phyloP scores from a whole-genome alignment of 2,329 filamentous ascomycete species.

The Diaporthe citri region DNA sequence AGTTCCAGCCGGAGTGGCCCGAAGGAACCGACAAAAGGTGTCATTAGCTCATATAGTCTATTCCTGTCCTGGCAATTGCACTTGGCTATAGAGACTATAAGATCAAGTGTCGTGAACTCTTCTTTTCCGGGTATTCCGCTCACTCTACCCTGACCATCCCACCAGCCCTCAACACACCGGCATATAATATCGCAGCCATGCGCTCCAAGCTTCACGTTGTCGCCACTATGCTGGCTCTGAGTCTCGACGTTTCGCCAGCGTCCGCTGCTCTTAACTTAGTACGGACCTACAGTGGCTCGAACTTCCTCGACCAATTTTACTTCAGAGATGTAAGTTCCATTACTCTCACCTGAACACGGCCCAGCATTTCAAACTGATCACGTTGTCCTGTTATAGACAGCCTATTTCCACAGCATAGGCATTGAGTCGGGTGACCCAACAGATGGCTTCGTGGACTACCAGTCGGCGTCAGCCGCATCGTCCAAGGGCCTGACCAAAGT shows the following conservation, averaged over 20 bases:
- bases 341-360: no score
- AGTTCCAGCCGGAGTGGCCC: conserved; percentile 14
- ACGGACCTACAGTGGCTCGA: conserved; percentile 23
- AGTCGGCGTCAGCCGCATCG: conserved; percentile 52
- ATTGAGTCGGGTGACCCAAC: conserved; percentile 39
- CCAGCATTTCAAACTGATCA: neutral
- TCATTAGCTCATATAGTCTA: neutral
- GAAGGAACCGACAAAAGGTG: neutral
- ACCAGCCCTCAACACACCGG: neutral
- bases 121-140: neutral
- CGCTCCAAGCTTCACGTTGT: conserved; percentile 15
- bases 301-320: conserved; percentile 13
- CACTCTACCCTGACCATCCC: neutral
- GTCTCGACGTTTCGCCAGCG: neutral
- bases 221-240: conserved; percentile 4
- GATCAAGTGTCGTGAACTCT: conserved; percentile 4
- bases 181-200: neutral
- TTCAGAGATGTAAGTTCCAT: neutral
- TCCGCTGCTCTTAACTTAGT: conserved; percentile 1
- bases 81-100: neutral
- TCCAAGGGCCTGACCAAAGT: conserved; percentile 56
- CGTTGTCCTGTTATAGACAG: neutral
- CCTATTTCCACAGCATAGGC: conserved; percentile 20
- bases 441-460: conserved; percentile 50
- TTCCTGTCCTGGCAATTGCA: neutral